These are phyloP conservation scores for Viola pubescens DNA, from an alignment of 441 rosid genomes.

Conservation along the genomic window DNA sequence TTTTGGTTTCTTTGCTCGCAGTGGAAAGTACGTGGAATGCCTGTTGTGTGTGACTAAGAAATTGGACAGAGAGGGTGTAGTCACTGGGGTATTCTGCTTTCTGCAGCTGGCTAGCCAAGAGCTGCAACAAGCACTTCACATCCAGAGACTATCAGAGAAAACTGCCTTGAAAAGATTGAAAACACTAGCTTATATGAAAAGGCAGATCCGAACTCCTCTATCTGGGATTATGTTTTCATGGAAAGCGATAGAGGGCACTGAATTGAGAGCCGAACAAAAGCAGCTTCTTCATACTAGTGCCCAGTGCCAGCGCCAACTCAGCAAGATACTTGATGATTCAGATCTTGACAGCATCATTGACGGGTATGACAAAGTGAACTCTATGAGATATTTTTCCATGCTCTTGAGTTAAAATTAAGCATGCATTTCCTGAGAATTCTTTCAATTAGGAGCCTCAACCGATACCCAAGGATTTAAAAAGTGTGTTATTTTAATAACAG, in stretches of 20 bases:
- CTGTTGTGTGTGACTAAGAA: constrained; percentile 76
- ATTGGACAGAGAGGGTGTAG: constrained; percentile 65
- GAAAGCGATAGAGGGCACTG: constrained; percentile 65
- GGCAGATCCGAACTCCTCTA: constrained; percentile 70
- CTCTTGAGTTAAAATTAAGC: not conserved
- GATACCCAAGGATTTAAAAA: constrained; percentile 1
- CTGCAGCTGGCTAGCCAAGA: constrained; percentile 88
- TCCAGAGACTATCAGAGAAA: constrained; percentile 74
- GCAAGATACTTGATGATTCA: constrained; percentile 73
- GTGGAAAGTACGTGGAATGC: constrained; percentile 72
- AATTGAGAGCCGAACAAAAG: constrained; percentile 63
- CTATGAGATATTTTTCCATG: constrained; percentile 1
- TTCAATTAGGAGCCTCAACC: not conserved
- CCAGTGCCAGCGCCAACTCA: constrained; percentile 70
- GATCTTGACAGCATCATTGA: constrained; percentile 77
- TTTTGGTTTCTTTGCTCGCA: constrained; percentile 62
- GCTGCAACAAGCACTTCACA: constrained; percentile 82
- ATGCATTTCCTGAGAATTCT: not conserved
- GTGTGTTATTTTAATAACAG: not conserved
- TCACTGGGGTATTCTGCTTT: constrained; percentile 86
- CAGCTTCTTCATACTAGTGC: constrained; percentile 60
- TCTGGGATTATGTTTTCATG: constrained; percentile 65
- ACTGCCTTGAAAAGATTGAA: constrained; percentile 68
- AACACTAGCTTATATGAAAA: constrained; percentile 64
- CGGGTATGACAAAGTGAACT: constrained; percentile 42